These are phyloP conservation scores for Sordariomycetes sp. DNA, from an alignment of 2,329 filamentous ascomycete species.

Conservation along the genomic window DNA sequence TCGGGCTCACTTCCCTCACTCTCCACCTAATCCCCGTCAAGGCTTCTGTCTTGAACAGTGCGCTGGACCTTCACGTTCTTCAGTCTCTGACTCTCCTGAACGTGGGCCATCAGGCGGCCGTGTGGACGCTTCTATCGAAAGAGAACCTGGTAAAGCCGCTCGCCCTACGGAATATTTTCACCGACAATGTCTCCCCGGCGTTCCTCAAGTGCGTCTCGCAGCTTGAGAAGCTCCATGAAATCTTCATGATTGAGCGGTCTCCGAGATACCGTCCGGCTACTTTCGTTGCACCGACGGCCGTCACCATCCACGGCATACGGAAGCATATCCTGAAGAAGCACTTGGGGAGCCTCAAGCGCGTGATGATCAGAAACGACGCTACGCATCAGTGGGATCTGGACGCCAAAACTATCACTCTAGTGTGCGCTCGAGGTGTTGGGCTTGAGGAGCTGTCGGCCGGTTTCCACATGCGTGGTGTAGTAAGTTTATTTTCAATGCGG, in stretches of 20 bases:
- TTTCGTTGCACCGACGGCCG: conserved; percentile 36
- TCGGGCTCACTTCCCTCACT: conserved; percentile 41
- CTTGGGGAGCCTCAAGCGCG: conserved; percentile 35
- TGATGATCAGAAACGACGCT: conserved; percentile 50
- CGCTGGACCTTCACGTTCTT: conserved; percentile 46
- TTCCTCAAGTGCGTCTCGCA: conserved; percentile 45
- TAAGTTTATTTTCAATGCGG: conserved; percentile 22
- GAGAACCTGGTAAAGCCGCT: conserved; percentile 41
- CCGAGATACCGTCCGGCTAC: conserved; percentile 39
- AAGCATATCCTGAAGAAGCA: conserved; percentile 47
- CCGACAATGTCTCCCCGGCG: conserved; percentile 46
- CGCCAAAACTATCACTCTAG: conserved; percentile 39
- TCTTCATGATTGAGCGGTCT: conserved; percentile 47
- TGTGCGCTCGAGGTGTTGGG: conserved; percentile 35
- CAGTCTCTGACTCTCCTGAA: conserved; percentile 49
- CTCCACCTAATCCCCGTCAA: conserved; percentile 51
- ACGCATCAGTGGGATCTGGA: conserved; percentile 44
- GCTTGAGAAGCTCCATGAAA: conserved; percentile 41
- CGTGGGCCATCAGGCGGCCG: conserved; percentile 47
- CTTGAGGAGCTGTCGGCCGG: conserved; percentile 46
- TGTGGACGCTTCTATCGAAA: conserved; percentile 47
- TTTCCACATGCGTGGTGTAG: conserved; percentile 42
- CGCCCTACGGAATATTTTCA: conserved; percentile 46
- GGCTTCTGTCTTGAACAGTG: conserved; percentile 42
- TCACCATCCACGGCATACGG: conserved; percentile 47